Percentiles rank a stretch among this genome's conserved stretches.
Evolutionary conservation across 2,329 filamentous ascomycete species (phyloP).

Genomic region (Colletotrichum sp.): DNA sequence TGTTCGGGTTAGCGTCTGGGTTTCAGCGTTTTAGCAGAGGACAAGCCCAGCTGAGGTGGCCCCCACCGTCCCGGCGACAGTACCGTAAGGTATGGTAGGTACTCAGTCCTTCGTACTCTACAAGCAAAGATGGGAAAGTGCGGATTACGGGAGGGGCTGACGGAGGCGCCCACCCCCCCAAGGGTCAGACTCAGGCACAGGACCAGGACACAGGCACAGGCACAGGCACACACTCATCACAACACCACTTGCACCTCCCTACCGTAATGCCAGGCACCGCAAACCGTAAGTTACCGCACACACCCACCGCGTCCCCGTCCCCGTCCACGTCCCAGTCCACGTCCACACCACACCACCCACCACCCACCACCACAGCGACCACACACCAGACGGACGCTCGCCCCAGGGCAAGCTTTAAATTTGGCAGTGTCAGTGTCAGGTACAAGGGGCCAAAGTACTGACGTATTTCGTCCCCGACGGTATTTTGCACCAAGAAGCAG

Average conservation of each 20-base stretch:
- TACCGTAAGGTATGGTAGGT: too few relatives aligned
- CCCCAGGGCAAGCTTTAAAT: slow-evolving; percentile 12
- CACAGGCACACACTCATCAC: background rate
- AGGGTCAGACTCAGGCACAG: background rate
- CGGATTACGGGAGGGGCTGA: background rate
- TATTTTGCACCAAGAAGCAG: background rate
- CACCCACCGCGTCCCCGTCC: background rate
- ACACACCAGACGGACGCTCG: slow-evolving; percentile 9
- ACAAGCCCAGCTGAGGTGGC: background rate
- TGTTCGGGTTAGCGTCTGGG: background rate
- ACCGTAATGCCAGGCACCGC: background rate
- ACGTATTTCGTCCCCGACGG: background rate
- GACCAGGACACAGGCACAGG: background rate
- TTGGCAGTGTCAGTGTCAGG: slow-evolving; percentile 8
- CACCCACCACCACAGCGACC: background rate
- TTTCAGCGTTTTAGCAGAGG: background rate
- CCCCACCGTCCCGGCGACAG: background rate
- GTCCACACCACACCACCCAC: background rate
- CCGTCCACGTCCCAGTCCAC: too few relatives aligned
- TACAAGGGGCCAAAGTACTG: slow-evolving; percentile 17
- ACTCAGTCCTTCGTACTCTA: background rate
- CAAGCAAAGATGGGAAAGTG: background rate
- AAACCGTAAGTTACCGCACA: background rate
- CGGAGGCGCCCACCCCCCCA: background rate
- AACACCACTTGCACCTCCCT: background rate